Conservation (phyloP, 441 rosid species). For the Erodium moschatum region DNA sequence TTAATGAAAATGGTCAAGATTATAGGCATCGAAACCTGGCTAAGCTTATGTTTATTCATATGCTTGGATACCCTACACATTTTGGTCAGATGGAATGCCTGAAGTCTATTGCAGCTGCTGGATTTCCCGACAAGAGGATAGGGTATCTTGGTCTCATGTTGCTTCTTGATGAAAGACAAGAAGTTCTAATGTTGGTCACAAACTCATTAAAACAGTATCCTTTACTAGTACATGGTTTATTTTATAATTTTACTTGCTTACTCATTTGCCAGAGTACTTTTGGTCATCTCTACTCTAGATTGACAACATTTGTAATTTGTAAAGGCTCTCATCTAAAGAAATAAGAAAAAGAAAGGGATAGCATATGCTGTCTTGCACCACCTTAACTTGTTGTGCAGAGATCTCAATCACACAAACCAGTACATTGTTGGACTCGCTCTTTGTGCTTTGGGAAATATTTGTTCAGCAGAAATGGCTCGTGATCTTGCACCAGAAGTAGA, state of each 20-base stretch:
- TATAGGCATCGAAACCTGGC: conserved; percentile 86
- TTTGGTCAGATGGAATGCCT: conserved; percentile 99
- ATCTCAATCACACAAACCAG: conserved; percentile 94
- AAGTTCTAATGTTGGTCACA: conserved; percentile 97
- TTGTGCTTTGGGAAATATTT: conserved; percentile 97
- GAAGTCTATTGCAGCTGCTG: conserved; percentile 84
- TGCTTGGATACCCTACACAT: conserved; percentile 99
- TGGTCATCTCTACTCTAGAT: not conserved
- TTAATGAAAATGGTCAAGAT: conserved; percentile 81
- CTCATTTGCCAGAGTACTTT: not conserved
- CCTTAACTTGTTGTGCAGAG: conserved; percentile 74
- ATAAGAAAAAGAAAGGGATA: conserved; percentile 7
- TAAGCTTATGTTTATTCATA: conserved; percentile 99
- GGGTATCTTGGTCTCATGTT: conserved; percentile 96
- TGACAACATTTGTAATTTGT: conserved; percentile 9
- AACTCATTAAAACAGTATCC: conserved; percentile 99
- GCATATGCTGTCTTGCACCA: conserved; percentile 19
- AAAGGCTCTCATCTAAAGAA: not conserved
- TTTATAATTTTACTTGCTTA: not conserved
- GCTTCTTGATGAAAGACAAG: conserved; percentile 99
- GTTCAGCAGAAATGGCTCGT: conserved; percentile 99
- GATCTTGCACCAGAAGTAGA: conserved; percentile 99
- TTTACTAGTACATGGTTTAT: conserved; percentile 11
- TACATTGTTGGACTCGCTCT: conserved; percentile 96
- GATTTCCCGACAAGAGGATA: conserved; percentile 96